Evolutionary conservation across 192 early-diverging fungal genomes (phyloP), one percentile per base, ranked within the genome.

Genomic region (Cetraspora pellucida): DNA sequence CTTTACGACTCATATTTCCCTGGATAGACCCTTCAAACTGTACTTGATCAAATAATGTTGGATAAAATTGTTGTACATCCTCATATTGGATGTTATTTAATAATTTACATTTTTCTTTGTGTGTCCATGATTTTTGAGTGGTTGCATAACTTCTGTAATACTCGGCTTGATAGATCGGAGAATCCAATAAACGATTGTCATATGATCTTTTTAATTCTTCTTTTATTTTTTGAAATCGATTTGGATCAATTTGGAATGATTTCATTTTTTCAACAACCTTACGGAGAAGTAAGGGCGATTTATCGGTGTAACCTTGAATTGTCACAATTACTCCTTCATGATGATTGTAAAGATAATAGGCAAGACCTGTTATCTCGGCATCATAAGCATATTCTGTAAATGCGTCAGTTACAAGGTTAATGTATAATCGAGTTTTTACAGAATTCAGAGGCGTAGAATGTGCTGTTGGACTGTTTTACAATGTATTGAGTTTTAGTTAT

Each of bases 371-470:
- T 2, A 95, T 87, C 77, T 92, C 90, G 13, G 96, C 97, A 77
- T 94, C 93, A 80, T 99, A 98, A 0, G 93, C 89, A 74, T 91
- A 90, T 75, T 97, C 94, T 79, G 88, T 93, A 75, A 99, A 80
- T 27, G 87, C 85, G 82, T 99, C 96, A 74, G 91, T 90, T 59
- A 97, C 81, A 11, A 97, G 74, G 72, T 92, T 88, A 28, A 90
- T 88, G 79, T 92, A 96, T 37, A 97, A 86, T 65, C 79, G 75
- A 10, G 86, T 86, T 73, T 87, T 86, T 44, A 95, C 91, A 73
- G 88, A 92, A 71, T 89, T 89, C 55, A 85, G 81, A 16, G 94
- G 94, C 23, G 90, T 90, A 25, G 89, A 86, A 81, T 97, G 93
- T 0, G 90, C 87, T 17, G 91, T 77, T n/a, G 94, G 96, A 17